Evolutionary conservation across 352 stramenopile genomes (phyloP).

Genomic region (Globisporangium perplexum): DNA sequence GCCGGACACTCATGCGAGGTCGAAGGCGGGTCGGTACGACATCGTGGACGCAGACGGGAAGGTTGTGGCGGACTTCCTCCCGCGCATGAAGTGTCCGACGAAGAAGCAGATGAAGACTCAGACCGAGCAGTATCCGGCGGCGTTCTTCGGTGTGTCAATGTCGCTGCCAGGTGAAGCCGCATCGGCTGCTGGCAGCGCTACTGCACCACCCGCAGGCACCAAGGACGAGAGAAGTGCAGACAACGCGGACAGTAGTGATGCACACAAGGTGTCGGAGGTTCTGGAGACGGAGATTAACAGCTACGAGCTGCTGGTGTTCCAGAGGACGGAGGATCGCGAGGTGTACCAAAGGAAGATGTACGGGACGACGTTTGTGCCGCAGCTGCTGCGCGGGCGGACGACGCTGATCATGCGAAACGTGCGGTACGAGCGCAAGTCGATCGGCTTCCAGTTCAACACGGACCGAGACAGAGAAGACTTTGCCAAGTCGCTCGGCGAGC

Average conservation of each 20-base stretch:
- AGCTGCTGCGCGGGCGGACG: conserved; percentile 27
- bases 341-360: conserved; percentile 52
- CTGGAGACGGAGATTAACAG: conserved; percentile 15
- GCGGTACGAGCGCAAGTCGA: conserved; percentile 50
- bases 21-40: conserved; percentile 10
- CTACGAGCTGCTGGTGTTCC: conserved; percentile 41
- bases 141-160: conserved; percentile 23
- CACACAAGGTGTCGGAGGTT: background rate
- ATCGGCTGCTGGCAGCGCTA: background rate
- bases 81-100: conserved; percentile 14
- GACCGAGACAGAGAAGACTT: conserved; percentile 55
- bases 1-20: conserved; percentile 5
- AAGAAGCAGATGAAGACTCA: conserved; percentile 19
- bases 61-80: conserved; percentile 10
- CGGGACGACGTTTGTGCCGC: conserved; percentile 44
- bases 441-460: conserved; percentile 52
- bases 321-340: conserved; percentile 27
- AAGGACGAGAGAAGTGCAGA: background rate
- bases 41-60: conserved; percentile 9
- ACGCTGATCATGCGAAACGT: conserved; percentile 44
- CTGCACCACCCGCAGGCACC: background rate
- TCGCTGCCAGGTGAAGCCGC: background rate
- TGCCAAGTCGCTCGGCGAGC: conserved; percentile 29
- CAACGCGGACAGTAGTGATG: background rate
- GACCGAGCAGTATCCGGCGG: conserved; percentile 10